Base-by-base conservation (phyloP, 352 stramenopile genomes). In the Pythium biforme region DNA sequence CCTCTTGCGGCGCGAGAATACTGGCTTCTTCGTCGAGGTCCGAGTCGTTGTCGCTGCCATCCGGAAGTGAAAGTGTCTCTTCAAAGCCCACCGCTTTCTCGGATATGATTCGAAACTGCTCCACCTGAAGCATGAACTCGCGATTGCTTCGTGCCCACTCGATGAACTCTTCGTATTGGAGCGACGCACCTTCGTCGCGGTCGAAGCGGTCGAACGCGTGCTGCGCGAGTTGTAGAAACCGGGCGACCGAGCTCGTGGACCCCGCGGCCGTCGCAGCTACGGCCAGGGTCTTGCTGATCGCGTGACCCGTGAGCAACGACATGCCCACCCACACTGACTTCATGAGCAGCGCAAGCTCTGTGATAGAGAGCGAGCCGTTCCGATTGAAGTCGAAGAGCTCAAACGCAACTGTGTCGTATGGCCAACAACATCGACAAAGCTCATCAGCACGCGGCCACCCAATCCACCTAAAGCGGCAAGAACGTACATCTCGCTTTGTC, bases 111-210 rank as follows among this genome's bases (percentile, higher is more conserved):
- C 81, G 81, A 37, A 94, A 93, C 14, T 81, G 76, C 43, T 95
- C 86, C 7, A 93, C 78, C 60, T 92, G 82, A 12, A 94, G 68
- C 84, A 95, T 94, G 40, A 95, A 94, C 39, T 81, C 83, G 2
- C 85, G 84, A 39, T 94, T 91, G 56, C 79, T 92, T n/a, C 86
- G 71, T 2, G 86, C 82, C 84, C 86, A 93, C 8, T 81, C 70
- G 55, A 95, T 84, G 50, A 95, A 94, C 45, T 89, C 86, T 37
- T 93, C 83, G 45, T 86, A 91, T 15, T 75, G 70, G 1, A 95
- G 75, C 19, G 75, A 69, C 1, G 73, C 69, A 20, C 76, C 66
- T 1, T 54, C 65, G 17, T 76, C 70, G 37, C 79, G 79, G 29
- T 89, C 77, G 26, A 76, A 80, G 22, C 70, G 72, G 6, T 73